These are phyloP conservation scores for Zygoascus hellenicus DNA, from an alignment of 1,139 yeast species.

Conservation along the genomic window DNA sequence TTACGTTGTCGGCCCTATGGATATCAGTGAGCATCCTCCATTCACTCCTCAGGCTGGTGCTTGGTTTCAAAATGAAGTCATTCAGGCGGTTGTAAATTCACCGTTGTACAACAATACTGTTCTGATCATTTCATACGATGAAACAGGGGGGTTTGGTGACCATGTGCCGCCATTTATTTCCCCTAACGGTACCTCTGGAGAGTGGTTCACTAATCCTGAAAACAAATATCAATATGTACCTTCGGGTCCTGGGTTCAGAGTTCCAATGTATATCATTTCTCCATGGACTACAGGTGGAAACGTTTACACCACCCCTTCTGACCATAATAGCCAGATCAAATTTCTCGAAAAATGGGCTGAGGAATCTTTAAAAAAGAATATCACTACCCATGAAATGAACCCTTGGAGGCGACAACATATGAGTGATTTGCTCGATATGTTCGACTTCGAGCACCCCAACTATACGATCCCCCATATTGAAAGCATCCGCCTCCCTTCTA, in stretches of 20 bases:
- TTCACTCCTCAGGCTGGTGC: constrained; percentile 21
- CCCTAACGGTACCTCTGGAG: constrained; percentile 17
- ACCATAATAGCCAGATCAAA: constrained; percentile 22
- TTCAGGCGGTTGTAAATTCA: constrained; percentile 18
- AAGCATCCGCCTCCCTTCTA: not conserved
- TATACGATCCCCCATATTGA: constrained; percentile 10
- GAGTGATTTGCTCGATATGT: constrained; percentile 21
- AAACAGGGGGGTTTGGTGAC: constrained; percentile 26
- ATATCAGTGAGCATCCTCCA: constrained; percentile 25
- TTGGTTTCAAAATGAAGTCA: constrained; percentile 18
- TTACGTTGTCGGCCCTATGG: constrained; percentile 21
- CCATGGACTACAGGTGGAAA: constrained; percentile 25
- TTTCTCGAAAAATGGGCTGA: constrained; percentile 20
- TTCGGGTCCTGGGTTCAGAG: constrained; percentile 19
- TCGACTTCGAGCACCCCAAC: constrained; percentile 22
- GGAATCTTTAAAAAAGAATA: constrained; percentile 14
- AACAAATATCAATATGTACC: constrained; percentile 13
- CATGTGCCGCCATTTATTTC: constrained; percentile 22
- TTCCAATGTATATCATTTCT: constrained; percentile 18
- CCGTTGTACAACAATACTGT: constrained; percentile 21
- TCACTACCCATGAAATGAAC: constrained; percentile 14
- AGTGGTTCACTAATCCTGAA: constrained; percentile 17
- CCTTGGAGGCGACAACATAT: constrained; percentile 22
- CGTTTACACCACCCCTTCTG: constrained; percentile 25
- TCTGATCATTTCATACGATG: constrained; percentile 22